phyloP scores from a whole-genome alignment of 2,329 filamentous ascomycete species.

The Botrytis fabae region DNA sequence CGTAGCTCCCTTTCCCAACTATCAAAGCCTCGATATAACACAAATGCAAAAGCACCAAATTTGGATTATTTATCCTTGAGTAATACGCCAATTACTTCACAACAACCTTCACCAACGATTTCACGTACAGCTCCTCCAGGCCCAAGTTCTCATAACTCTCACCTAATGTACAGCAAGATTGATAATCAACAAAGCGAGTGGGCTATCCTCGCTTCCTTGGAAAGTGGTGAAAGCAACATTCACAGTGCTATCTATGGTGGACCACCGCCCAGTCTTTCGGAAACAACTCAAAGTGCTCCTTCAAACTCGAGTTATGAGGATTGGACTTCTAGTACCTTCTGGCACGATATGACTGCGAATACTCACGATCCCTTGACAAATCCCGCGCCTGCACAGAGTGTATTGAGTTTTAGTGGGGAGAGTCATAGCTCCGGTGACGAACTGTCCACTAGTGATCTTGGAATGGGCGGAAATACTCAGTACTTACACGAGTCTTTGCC shows the following conservation, averaged over 20 bases:
- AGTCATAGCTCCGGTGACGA: constrained; percentile 56
- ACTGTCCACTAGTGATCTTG: constrained; percentile 35
- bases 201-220: constrained; percentile 77
- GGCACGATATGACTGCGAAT: constrained; percentile 43
- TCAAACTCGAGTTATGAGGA: constrained; percentile 38
- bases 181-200: constrained; percentile 60
- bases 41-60: constrained; percentile 45
- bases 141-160: constrained; percentile 31
- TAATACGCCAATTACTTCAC: constrained; percentile 49
- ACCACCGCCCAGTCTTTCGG: constrained; percentile 43
- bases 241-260: constrained; percentile 81
- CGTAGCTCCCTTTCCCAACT: constrained; percentile 40
- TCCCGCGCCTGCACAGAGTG: constrained; percentile 49
- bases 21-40: constrained; percentile 27
- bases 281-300: constrained; percentile 22
- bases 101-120: constrained; percentile 49
- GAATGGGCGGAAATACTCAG: constrained; percentile 15
- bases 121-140: constrained; percentile 37
- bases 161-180: constrained; percentile 35
- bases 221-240: constrained; percentile 78
- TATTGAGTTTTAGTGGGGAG: constrained; percentile 60
- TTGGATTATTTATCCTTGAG: constrained; percentile 61
- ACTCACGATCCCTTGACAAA: constrained; percentile 42
- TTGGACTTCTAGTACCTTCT: constrained; percentile 58
- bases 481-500: constrained; percentile 4